Evolutionary conservation across 2,329 filamentous ascomycete species (phyloP).

Genomic region (Coniochaeta hoffmannii): DNA sequence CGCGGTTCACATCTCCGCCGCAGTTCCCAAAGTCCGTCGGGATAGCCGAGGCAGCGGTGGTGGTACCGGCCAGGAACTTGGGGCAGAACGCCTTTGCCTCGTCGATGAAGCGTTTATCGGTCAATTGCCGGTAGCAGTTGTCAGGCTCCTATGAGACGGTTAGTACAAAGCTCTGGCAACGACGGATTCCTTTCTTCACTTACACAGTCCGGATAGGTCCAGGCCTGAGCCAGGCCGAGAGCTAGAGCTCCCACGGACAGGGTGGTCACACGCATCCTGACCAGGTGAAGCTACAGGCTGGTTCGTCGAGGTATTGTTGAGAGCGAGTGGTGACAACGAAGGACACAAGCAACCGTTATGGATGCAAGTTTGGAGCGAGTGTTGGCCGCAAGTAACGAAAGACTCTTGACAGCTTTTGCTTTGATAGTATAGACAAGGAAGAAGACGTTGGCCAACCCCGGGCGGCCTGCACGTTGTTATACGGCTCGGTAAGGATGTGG

Average conservation of each 20-base stretch:
- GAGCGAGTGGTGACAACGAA: not conserved
- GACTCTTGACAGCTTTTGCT: not conserved
- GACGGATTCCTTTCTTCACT: not conserved
- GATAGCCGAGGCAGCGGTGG: slow-evolving; percentile 12
- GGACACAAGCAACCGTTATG: not conserved
- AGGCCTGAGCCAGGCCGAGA: slow-evolving; percentile 11
- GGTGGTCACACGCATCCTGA: slow-evolving; percentile 12
- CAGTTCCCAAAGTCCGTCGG: slow-evolving; percentile 17
- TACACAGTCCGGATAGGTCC: slow-evolving; percentile 16
- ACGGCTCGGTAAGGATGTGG: not conserved
- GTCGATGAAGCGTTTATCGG: slow-evolving; percentile 11
- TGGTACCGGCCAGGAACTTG: slow-evolving; percentile 14
- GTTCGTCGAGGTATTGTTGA: not conserved
- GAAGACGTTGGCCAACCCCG: not conserved
- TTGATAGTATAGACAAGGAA: not conserved
- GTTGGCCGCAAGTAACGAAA: not conserved
- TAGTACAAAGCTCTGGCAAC: not conserved
- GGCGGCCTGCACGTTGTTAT: not conserved
- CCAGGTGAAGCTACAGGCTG: not conserved
- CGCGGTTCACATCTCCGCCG: slow-evolving; percentile 8
- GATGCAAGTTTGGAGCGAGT: no score
- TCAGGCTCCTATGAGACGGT: slow-evolving; percentile 10
- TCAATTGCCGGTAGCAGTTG: slow-evolving; percentile 17
- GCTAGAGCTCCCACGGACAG: slow-evolving; percentile 14
- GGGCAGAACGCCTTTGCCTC: slow-evolving; percentile 13